Evolutionary conservation across 148 eudicot species (phyloP).

Genomic region (Chenopodium quinoa): DNA sequence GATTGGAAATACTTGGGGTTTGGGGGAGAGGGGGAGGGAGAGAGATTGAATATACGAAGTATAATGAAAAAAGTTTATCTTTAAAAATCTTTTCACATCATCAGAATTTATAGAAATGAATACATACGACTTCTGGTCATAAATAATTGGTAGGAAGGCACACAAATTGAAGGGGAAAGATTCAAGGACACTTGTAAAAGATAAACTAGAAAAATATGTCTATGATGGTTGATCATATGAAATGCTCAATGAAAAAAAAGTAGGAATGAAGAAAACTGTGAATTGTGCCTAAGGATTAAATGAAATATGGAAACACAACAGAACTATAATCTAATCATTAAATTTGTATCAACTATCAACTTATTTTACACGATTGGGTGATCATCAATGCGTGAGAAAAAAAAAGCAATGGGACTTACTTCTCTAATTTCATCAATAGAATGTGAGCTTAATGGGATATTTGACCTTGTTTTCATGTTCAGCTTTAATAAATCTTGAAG

Average conservation of each 20-base stretch:
- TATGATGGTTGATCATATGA: neutral
- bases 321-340: neutral
- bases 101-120: neutral
- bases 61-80: no score
- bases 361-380: neutral
- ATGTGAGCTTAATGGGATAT: conserved; percentile 67
- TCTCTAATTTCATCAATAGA: conserved; percentile 83
- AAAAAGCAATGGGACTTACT: conserved; percentile 43
- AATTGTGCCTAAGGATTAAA: neutral
- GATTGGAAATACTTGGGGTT: no score
- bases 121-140: neutral
- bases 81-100: no score
- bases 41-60: no score
- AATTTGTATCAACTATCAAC: neutral
- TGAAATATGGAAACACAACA: neutral
- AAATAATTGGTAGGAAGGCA: neutral
- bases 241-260: neutral
- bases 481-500: conserved; percentile 72
- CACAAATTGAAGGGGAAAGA: neutral
- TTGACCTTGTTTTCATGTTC: conserved; percentile 61
- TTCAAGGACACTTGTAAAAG: neutral
- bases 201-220: neutral
- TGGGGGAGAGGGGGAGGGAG: no score
- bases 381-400: neutral
- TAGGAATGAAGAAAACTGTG: neutral